A percentile compares a stretch with the other conserved stretches of the same genome.
Evolutionary conservation across 1,284 basidiomycete species (phyloP).

Genomic region (Malassezia furfur): DNA sequence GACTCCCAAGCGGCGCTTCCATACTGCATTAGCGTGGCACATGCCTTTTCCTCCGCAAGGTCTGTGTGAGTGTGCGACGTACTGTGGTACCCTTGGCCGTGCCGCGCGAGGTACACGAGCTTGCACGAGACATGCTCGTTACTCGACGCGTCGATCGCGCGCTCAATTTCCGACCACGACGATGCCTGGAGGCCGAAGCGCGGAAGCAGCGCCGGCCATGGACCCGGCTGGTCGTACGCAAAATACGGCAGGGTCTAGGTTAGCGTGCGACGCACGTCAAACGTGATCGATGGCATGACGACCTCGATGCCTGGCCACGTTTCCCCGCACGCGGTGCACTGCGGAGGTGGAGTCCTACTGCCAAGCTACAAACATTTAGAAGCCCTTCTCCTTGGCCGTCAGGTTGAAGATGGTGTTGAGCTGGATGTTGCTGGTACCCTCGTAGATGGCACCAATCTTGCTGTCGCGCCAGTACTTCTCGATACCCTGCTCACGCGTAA

Average conservation of each 20-base stretch:
- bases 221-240: not conserved
- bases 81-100: slow-evolving; percentile 12
- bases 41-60: slow-evolving; percentile 4
- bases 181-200: not conserved
- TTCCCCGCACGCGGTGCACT: too few relatives aligned
- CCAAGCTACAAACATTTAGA: slow-evolving; percentile 3
- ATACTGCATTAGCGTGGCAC: not conserved
- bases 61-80: slow-evolving; percentile 4
- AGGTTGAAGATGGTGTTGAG: slow-evolving; percentile 83
- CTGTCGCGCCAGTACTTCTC: slow-evolving; percentile 77
- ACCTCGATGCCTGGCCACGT: too few relatives aligned
- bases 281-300: not conserved
- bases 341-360: too few relatives aligned
- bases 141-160: not conserved
- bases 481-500: slow-evolving; percentile 71
- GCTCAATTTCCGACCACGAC: slow-evolving; percentile 5
- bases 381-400: slow-evolving; percentile 30
- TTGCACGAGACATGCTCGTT: slow-evolving; percentile 3
- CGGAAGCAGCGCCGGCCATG: not conserved
- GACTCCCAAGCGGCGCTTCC: slow-evolving; percentile 8
- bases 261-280: not conserved
- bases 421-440: slow-evolving; percentile 76
- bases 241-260: slow-evolving; percentile 5
- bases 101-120: slow-evolving; percentile 10
- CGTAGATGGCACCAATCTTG: slow-evolving; percentile 70